Evolutionary conservation across 1,139 yeast species (phyloP).

Genomic region (Maudiozyma humilis): DNA sequence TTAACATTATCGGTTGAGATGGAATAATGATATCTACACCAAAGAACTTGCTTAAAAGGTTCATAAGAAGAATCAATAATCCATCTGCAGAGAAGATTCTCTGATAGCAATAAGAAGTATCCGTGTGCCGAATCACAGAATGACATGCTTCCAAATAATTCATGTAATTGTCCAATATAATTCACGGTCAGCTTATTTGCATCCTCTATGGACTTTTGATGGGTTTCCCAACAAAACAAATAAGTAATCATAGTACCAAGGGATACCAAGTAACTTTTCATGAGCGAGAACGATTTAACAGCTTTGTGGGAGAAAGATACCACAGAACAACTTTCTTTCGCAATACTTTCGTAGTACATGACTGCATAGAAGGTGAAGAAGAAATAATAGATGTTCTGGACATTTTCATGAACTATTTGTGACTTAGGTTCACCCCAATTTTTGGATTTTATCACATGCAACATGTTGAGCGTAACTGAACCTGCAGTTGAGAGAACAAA

Average conservation of each 20-base stretch:
- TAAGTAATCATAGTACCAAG: conserved; percentile 36
- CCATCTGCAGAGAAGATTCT: conserved; percentile 43
- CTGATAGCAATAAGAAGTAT: conserved; percentile 50
- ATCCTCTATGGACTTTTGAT: conserved; percentile 8
- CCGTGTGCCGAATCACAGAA: conserved; percentile 66
- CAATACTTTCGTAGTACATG: conserved; percentile 35
- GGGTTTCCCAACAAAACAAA: conserved; percentile 30
- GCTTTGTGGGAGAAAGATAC: conserved; percentile 29
- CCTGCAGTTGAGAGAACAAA: conserved; percentile 42
- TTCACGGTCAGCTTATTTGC: conserved; percentile 18
- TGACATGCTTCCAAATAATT: conserved; percentile 58
- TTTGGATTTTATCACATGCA: conserved; percentile 9
- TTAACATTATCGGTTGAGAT: conserved; percentile 50
- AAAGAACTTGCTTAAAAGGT: conserved; percentile 68
- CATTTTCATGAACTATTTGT: conserved; percentile 6
- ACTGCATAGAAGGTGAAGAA: conserved; percentile 38
- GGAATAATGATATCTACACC: conserved; percentile 68
- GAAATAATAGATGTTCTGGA: conserved; percentile 30
- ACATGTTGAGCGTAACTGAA: conserved; percentile 16
- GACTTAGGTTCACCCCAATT: conserved; percentile 8
- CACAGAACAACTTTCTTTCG: conserved; percentile 15
- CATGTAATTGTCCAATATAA: conserved; percentile 55
- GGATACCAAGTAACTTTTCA: conserved; percentile 47
- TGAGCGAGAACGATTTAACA: conserved; percentile 32
- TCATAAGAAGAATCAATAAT: conserved; percentile 37